Evolutionary conservation across 345 rosid genomes (phyloP).

Genomic region (Bruguiera gymnorhiza): DNA sequence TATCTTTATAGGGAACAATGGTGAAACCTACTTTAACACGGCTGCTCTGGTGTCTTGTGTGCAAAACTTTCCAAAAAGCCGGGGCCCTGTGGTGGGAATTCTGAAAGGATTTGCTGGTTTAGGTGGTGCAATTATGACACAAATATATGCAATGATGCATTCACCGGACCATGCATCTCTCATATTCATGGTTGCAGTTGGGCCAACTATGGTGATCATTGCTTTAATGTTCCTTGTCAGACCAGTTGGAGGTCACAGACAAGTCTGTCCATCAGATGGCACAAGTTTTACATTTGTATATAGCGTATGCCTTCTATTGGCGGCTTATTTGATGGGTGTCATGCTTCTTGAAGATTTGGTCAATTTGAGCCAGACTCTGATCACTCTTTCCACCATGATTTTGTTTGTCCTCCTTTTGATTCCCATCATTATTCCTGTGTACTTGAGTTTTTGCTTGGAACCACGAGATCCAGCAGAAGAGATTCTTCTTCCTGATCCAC

Average conservation of each 20-base stretch:
- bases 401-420: constrained; percentile 58
- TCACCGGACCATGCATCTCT: constrained; percentile 77
- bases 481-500: constrained; percentile 47
- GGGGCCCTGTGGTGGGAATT: constrained; percentile 97
- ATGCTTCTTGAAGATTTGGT: constrained; percentile 83
- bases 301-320: constrained; percentile 71
- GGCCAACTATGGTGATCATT: constrained; percentile 69
- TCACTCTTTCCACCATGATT: constrained; percentile 46
- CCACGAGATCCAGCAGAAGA: constrained; percentile 47
- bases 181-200: constrained; percentile 91
- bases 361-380: constrained; percentile 45
- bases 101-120: constrained; percentile 96
- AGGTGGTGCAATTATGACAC: constrained; percentile 93
- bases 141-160: constrained; percentile 69
- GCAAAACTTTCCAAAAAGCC: constrained; percentile 90
- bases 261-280: constrained; percentile 63
- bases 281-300: constrained; percentile 62
- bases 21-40: constrained; percentile 96
- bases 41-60: constrained; percentile 90
- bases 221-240: constrained; percentile 76
- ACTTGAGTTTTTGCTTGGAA: constrained; percentile 47
- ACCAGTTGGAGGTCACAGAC: constrained; percentile 92
- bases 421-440: constrained; percentile 66
- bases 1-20: constrained; percentile 86
- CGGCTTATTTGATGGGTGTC: constrained; percentile 83